Evolutionary conservation across 257 asterid genomes (phyloP), one percentile per base, ranked within the genome.

Genomic region (Solanum dulcamara): DNA sequence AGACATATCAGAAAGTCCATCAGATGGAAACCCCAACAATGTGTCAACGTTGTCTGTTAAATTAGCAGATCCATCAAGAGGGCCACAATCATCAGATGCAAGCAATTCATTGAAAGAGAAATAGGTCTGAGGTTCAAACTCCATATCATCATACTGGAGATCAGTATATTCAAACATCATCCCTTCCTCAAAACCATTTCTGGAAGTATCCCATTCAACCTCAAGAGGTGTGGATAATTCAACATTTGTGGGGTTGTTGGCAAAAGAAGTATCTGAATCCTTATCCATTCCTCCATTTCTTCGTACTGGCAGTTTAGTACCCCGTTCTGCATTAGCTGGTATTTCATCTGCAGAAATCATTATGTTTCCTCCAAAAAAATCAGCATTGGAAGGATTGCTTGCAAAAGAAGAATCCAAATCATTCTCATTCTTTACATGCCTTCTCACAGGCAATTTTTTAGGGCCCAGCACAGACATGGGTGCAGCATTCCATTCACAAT

Each of bases 71-170:
- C 88, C 86, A 83, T 86, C 81, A 42, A 71, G 67, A 55, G 88
- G 77, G 70, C 84, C 91, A 82, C 87, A 88, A 44, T 87, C 94
- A 83, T 91, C 93, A 48, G 94, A 82, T 86, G 88, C 91, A 84
- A 91, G 95, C 88, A 95, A 80, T 89, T 94, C 98, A 20, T 93
- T 88, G 88, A 93, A 92, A 75, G 97, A 95, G 89, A 95, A 95
- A 85, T 92, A 95, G n/a, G 98, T 95, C 92, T 95, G 98, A 59
- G 98, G 98, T 88, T 95, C 98, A 62, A 95, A 95, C 51, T 92
- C 98, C 92, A 89, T 87, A 79, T 92, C 93, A 57, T 91, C 96
- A 33, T 83, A 89, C 75, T 85, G 91, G 85, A 90, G 87, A 82
- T 85, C 84, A 57, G 90, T 91, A 48, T 88, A 91, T 87, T 92